Evolutionary conservation across 495 filamentous ascomycete genomes (phyloP).

Genomic region (Trichocladium antarcticum): DNA sequence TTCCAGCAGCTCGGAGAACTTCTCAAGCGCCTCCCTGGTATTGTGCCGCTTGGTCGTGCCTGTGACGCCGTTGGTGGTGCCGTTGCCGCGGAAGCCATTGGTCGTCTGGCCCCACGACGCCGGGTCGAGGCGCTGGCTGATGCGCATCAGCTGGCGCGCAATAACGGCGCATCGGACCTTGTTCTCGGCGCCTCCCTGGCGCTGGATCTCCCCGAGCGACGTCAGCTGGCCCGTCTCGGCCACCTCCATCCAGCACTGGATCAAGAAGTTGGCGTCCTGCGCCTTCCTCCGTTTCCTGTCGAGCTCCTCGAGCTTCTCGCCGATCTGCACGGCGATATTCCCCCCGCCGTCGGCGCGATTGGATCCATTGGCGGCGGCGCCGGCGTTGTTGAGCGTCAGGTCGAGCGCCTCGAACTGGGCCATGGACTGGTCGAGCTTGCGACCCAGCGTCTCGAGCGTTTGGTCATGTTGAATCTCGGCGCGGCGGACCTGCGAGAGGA

Average conservation of each 20-base stretch:
- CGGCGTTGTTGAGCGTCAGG: conserved; percentile 52
- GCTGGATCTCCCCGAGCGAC: conserved; percentile 66
- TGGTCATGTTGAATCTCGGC: conserved; percentile 87
- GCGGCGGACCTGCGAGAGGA: conserved; percentile 75
- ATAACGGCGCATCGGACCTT: conserved; percentile 85
- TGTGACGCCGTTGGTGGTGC: conserved; percentile 39
- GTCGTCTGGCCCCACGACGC: conserved; percentile 54
- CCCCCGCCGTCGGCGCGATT: conserved; percentile 55
- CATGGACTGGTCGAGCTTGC: conserved; percentile 83
- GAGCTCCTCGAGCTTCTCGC: conserved; percentile 82
- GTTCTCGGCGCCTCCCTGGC: conserved; percentile 68
- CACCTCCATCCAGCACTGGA: conserved; percentile 92
- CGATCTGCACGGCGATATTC: conserved; percentile 86
- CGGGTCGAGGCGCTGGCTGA: conserved; percentile 74
- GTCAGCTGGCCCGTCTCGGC: conserved; percentile 72
- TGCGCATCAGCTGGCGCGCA: conserved; percentile 74
- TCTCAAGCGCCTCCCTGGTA: conserved; percentile 85
- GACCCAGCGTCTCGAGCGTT: conserved; percentile 71
- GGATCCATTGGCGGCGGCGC: conserved; percentile 28
- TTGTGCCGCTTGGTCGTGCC: conserved; percentile 42
- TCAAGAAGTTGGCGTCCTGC: conserved; percentile 84
- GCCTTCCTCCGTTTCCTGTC: conserved; percentile 84
- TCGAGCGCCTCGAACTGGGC: conserved; percentile 84
- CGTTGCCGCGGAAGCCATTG: conserved; percentile 45
- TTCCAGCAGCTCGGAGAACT: conserved; percentile 90